Evolutionary conservation across 2,329 filamentous ascomycete species (phyloP).

Genomic region (Ophiostoma sp.): DNA sequence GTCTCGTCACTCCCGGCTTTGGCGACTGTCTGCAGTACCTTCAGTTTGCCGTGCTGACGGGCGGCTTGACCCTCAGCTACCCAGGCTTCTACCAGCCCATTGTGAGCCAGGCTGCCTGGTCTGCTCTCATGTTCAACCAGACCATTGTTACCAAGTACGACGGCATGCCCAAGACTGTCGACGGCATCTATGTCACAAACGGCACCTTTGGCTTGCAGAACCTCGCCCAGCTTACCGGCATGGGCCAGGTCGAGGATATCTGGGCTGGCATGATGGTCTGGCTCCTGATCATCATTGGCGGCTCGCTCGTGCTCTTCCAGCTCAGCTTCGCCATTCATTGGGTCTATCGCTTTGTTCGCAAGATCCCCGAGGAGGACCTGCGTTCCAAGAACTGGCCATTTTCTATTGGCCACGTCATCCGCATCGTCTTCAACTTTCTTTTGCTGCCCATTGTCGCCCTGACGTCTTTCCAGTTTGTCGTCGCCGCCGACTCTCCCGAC

Average conservation of each 20-base stretch:
- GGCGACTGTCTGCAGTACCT: conserved; percentile 96
- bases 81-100: conserved; percentile 93
- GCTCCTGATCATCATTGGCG: conserved; percentile 70
- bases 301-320: conserved; percentile 65
- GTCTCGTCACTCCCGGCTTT: conserved; percentile 91
- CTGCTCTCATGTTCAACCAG: conserved; percentile 84
- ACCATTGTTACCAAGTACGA: conserved; percentile 70
- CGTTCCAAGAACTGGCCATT: conserved; percentile 90
- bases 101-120: conserved; percentile 83
- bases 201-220: conserved; percentile 73
- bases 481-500: conserved; percentile 60
- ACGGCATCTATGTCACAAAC: conserved; percentile 82
- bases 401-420: conserved; percentile 69
- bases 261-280: conserved; percentile 95
- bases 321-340: conserved; percentile 71
- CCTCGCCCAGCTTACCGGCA: conserved; percentile 75
- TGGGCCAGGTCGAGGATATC: conserved; percentile 69
- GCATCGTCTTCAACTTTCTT: conserved; percentile 89
- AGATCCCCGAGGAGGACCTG: conserved; percentile 77
- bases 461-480: conserved; percentile 86
- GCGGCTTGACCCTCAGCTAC: conserved; percentile 80
- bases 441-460: conserved; percentile 79
- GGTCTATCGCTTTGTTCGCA: conserved; percentile 65
- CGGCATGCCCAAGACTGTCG: conserved; percentile 62
- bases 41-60: conserved; percentile 83